Evolutionary conservation across 768 basidiomycete genomes (phyloP).

Genomic region (Tephrocybe sp.): DNA sequence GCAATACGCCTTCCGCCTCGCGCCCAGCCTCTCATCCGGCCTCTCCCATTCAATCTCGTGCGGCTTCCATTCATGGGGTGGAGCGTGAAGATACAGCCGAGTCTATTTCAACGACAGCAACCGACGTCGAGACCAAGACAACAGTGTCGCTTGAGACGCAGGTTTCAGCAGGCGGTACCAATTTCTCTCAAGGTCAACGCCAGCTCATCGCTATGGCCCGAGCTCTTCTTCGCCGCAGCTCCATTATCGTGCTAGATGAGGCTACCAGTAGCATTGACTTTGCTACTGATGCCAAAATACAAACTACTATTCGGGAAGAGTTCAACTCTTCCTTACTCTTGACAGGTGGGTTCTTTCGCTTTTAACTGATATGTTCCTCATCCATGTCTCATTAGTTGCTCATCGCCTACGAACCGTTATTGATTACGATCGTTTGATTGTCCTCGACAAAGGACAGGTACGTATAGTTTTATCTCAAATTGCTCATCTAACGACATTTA

Average conservation of each 20-base stretch:
- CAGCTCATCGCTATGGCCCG: constrained; percentile 87
- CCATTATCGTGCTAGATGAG: constrained; percentile 78
- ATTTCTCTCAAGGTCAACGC: too few relatives aligned
- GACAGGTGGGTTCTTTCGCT: constrained; percentile 74
- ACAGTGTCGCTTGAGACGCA: constrained; percentile 79
- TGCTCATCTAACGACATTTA: too few relatives aligned
- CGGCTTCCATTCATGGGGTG: too few relatives aligned
- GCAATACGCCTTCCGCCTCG: too few relatives aligned
- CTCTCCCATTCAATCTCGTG: too few relatives aligned
- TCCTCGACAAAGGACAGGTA: constrained; percentile 68
- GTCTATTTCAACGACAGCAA: constrained; percentile 43
- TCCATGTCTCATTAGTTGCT: constrained; percentile 44
- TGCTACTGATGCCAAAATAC: constrained; percentile 87
- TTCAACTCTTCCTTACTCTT: too few relatives aligned
- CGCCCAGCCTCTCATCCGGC: too few relatives aligned
- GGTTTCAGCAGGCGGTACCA: constrained; percentile 81
- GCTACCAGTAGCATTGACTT: too few relatives aligned
- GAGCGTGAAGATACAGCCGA: too few relatives aligned
- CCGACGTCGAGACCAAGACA: constrained; percentile 59
- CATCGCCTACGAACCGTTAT: constrained; percentile 76
- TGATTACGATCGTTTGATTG: constrained; percentile 76
- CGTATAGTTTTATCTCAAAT: constrained; percentile 32
- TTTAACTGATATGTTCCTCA: constrained; percentile 55
- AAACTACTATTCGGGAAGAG: too few relatives aligned
- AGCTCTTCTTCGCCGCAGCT: constrained; percentile 66